Evolutionary conservation across 1,284 basidiomycete species (phyloP), one percentile per base, ranked within the genome.

Genomic region (Xerocomus tenax): DNA sequence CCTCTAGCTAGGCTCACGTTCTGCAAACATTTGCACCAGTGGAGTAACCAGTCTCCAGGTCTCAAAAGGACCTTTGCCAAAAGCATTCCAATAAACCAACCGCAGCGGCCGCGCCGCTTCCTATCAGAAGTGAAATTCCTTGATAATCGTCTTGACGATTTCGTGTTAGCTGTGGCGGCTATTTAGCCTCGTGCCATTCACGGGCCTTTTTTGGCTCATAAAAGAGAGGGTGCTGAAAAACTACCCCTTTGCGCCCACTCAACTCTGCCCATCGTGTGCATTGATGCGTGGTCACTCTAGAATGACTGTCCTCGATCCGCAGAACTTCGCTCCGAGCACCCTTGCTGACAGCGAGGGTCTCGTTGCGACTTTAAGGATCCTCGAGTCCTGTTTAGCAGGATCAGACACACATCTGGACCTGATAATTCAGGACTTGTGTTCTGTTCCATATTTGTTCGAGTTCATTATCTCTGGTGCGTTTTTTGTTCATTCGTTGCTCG

Each of bases 401-500:
- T 52, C 64, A 56, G 57, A 58, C 36, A n/a, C 39, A 0, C 45
- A 35, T 48, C 57, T 63, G 61, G 57, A 50, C 51, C 61, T 63
- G 58, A 56, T 65, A 52, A 8, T 63, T n/a, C 61, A 62, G 52
- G 59, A 68, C 48, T 49, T 67, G 50, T 55, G 65, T 23, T 57
- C 61, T 6, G 26, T 56, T 15, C 56, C 63, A 0, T 39, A 54
- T 13, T 52, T 68, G 8, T 68, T 64, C 4, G 60, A 64, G 7
- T 68, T 60, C 13, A 18, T 68, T 0, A n/a, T 66, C 8, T 68
- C 66, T 1, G 51, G 63, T 61, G 48, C 42, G 58, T 53, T 13
- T 16, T 2, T 39, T 25, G n/a, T 46, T 26, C 18, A 3, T 0
- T 35, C 4, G 2, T 28, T 26, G 10, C 23, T 40, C 2, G 28